A percentile compares a stretch with the other conserved stretches of the same genome.
Conservation (phyloP, 768 basidiomycete species). For the Fomitopsis pulvina region DNA sequence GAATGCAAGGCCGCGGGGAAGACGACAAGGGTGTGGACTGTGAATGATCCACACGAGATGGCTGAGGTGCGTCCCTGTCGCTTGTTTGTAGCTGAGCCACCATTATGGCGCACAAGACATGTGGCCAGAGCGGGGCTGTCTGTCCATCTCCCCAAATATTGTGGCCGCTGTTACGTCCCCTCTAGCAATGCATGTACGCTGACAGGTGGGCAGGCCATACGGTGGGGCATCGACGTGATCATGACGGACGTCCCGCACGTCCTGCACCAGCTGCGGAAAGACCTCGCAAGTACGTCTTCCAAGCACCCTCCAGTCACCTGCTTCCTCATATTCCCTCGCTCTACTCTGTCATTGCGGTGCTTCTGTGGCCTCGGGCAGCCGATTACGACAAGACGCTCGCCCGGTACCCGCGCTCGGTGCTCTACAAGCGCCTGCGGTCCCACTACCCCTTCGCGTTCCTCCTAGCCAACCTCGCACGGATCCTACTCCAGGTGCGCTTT, state of each 20-base stretch:
- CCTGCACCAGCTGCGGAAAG: conserved; percentile 58
- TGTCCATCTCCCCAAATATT: not conserved
- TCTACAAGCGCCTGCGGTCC: conserved; percentile 59
- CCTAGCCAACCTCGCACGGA: conserved; percentile 2
- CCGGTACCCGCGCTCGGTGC: conserved; percentile 55
- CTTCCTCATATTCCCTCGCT: not conserved
- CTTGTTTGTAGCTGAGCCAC: not conserved
- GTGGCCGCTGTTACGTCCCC: not conserved
- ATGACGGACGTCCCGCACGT: conserved; percentile 69
- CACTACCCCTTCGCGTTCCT: conserved; percentile 38
- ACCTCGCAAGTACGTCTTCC: conserved; percentile 43
- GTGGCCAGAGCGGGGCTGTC: too few species aligned
- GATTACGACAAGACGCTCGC: conserved; percentile 57
- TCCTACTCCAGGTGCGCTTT: not conserved
- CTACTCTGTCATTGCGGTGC: not conserved
- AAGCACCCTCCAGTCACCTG: too few species aligned
- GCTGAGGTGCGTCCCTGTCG: conserved; percentile 56
- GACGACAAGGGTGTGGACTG: conserved; percentile 90
- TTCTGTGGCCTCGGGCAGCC: conserved; percentile 26
- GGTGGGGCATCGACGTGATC: conserved; percentile 76
- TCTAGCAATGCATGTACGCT: not conserved
- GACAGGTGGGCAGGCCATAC: conserved; percentile 44
- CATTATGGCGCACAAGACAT: not conserved
- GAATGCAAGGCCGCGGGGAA: conserved; percentile 80
- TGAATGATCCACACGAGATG: conserved; percentile 83